Evolutionary conservation across 2,329 filamentous ascomycete species (phyloP).

Genomic region (Ceratocystis ficicola): DNA sequence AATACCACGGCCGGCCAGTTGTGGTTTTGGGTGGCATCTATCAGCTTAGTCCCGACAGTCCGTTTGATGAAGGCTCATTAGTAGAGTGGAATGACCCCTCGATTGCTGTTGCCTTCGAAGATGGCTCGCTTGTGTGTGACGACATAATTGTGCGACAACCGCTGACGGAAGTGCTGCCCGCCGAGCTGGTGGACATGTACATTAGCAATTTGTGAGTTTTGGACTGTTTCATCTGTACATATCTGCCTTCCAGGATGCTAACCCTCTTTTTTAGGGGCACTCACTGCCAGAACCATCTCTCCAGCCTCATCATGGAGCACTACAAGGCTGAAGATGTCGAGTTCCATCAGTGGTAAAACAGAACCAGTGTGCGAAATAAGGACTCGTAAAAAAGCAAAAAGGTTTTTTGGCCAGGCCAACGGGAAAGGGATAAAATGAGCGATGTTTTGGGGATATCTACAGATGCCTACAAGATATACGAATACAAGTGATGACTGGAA

Average conservation of each 20-base stretch:
- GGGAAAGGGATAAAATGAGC: no score
- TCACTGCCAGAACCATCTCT: conserved; percentile 59
- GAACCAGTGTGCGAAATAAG: not conserved
- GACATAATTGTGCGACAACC: conserved; percentile 63
- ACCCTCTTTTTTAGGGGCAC: conserved; percentile 39
- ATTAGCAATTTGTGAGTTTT: conserved; percentile 60
- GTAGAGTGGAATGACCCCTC: conserved; percentile 80
- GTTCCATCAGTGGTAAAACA: conserved; percentile 36
- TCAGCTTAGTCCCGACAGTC: conserved; percentile 82
- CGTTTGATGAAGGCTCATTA: conserved; percentile 66
- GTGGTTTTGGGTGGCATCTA: conserved; percentile 85
- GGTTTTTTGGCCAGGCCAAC: no score
- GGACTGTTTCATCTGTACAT: conserved; percentile 11
- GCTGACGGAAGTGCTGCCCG: conserved; percentile 68
- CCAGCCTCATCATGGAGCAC: conserved; percentile 60
- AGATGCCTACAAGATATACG: no score
- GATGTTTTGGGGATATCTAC: no score
- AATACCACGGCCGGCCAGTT: conserved; percentile 69
- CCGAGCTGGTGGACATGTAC: conserved; percentile 65
- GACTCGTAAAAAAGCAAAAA: not conserved
- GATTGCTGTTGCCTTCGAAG: conserved; percentile 62
- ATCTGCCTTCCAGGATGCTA: not conserved
- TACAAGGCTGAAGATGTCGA: conserved; percentile 63
- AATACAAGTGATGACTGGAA: no score
- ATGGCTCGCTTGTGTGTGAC: conserved; percentile 66